Evolutionary conservation across 768 basidiomycete genomes (phyloP), one percentile per base, ranked within the genome.

Genomic region (Symmetrospora coprosmae): DNA sequence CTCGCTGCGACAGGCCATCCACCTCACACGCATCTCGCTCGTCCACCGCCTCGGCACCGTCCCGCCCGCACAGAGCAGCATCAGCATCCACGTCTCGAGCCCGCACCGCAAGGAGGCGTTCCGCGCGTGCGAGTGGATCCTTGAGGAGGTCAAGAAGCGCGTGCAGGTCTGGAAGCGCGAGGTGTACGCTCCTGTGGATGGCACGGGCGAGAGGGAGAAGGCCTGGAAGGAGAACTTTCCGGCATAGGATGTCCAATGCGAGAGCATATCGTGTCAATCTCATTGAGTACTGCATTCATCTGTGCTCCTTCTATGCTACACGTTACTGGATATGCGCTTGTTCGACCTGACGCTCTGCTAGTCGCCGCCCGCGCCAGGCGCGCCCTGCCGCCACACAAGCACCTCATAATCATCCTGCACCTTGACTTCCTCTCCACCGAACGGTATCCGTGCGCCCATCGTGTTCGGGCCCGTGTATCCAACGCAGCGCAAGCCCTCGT

Each of bases 81-180:
- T 60, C 14, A 71, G 81, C 50, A 76, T 83, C 65, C 78, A 76
- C 35, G 81, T 81, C 69, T 76, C 78, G 9, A 74, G 87, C 31
- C 77, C 85, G 65, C 88, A 92, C 71, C 79, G 87, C 31, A 82
- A 81, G 66, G 86, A 86, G 69, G 82, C 85, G 6, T 88, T 89
- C 69, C 72, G 76, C 50, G 82, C 81, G 17, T 87, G 85, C 70
- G 87, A 89, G 72, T 79, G 75, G 66, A 81, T 90, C 61, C 76
- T 92, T n/a, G 89, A 92, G 71, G 78, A 82, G 60, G 82, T 91
- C 58, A 92, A 92, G 75, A 73, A 73, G 62, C 83, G 80, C 68
- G 86, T 78, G 39, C 87, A 87, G 72, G 84, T 91, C 64, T 92
- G 89, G 89, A 91, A 92, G 75, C 74, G 85, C 67, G 89, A 91